Evolutionary conservation across 495 filamentous ascomycete species (phyloP), one percentile per base, ranked within the genome.

Genomic region (Cairneyella variabilis): DNA sequence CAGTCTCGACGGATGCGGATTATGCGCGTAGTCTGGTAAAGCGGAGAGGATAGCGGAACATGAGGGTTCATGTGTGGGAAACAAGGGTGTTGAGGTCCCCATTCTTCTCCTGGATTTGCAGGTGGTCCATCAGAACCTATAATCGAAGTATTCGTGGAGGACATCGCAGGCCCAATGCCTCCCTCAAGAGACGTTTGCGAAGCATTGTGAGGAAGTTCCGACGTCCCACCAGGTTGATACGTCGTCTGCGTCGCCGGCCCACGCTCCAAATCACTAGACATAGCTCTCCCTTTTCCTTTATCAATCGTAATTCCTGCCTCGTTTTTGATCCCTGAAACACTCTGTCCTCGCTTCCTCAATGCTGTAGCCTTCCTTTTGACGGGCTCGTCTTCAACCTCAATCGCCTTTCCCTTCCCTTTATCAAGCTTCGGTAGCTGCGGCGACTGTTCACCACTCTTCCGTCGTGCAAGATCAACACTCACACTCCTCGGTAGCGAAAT

Each of bases 41-140:
- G 82, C 6, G 80, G 73, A 1, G 88, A 92, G 40, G 81, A 75
- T 17, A 86, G 64, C 1, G 91, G 89, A 16, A 97, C 88, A 66
- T 96, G 90, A 0, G 91, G 89, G 66, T 99, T 99, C 48, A 85
- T 75, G 67, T 99, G 93, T 37, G 91, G 91, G 64, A 83, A 96
- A 66, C 91, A 96, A 5, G 91, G 91, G 63, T 97, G 91, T 18
- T 84, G 82, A 18, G 90, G 89, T 2, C 90, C 89, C 91, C 91
- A 97, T 69, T 83, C 80, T 36, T 80, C 82, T 16, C 45, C 59
- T 14, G 57, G 48, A 30, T 51, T 45, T 20, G 20, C 28, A 12
- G 48, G 26, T 21, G 50, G 49, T 12, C 72, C 75, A 23, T 75
- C 62, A 52, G 77, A 76, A 36, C 71, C 74, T 28, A 78, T 70